phyloP scores from a whole-genome alignment of 106 monocot species.

The Hemerocallis citrina region DNA sequence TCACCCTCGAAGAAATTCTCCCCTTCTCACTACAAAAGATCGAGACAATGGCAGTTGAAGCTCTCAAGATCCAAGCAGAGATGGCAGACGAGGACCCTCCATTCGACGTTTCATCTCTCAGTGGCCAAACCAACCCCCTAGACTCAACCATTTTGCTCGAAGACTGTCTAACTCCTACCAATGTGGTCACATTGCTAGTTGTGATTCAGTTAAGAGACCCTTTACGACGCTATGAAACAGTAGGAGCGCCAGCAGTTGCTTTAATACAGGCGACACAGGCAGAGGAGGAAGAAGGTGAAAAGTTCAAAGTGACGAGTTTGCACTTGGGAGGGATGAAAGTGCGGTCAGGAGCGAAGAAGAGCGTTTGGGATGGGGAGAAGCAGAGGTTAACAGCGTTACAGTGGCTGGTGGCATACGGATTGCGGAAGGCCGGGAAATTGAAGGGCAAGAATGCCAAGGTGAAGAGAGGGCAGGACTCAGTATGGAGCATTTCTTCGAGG shows the following conservation, averaged over 20 bases:
- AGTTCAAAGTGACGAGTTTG: constrained; percentile 57
- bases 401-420: constrained; percentile 74
- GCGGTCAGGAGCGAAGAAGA: constrained; percentile 19
- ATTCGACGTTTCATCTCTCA: constrained; percentile 51
- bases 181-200: constrained; percentile 30
- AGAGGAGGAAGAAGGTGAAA: constrained; percentile 21
- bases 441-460: constrained; percentile 1
- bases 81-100: constrained; percentile 70
- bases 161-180: constrained; percentile 2
- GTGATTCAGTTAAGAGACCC: constrained; percentile 75
- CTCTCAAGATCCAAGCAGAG: constrained; percentile 77
- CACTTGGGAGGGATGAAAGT: constrained; percentile 62
- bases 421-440: constrained; percentile 36
- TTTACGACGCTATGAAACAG: constrained; percentile 54
- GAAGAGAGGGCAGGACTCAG: constrained; percentile 15
- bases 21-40: constrained; percentile 63
- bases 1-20: constrained; percentile 47
- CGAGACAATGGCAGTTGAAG: constrained; percentile 70
- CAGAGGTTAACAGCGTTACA: constrained; percentile 81
- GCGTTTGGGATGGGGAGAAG: constrained; percentile 52
- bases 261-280: constrained; percentile 41
- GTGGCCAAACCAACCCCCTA: constrained; percentile 11
- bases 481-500: constrained; percentile 81
- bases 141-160: constrained; percentile 24
- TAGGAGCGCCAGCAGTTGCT: constrained; percentile 51